A percentile compares a stretch with the other conserved stretches of the same genome.
These are phyloP conservation scores for Quercus aquifolioides DNA, from an alignment of 306 rosid genomes.

Conservation along the genomic window DNA sequence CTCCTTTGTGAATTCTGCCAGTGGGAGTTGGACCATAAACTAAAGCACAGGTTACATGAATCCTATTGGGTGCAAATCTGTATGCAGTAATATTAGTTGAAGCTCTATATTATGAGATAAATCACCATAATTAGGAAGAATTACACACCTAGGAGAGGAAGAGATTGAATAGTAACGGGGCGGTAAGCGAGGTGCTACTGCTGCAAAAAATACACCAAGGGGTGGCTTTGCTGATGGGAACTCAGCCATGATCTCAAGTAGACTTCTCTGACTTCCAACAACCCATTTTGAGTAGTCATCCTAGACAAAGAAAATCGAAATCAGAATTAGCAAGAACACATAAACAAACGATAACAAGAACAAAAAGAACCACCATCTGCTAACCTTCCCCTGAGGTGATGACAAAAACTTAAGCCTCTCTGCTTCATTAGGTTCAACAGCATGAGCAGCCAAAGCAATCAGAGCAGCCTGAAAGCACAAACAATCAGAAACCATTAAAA, in stretches of 20 bases:
- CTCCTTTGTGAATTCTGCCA: slow-evolving; percentile 94
- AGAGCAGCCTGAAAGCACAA: slow-evolving; percentile 67
- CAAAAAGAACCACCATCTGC: not conserved
- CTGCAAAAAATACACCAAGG: slow-evolving; percentile 96
- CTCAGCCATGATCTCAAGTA: slow-evolving; percentile 89
- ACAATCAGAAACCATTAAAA: not conserved
- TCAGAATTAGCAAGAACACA: not conserved
- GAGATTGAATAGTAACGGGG: slow-evolving; percentile 97
- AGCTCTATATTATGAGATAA: not conserved
- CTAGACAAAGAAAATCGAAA: slow-evolving; percentile 35
- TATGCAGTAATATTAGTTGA: slow-evolving; percentile 11
- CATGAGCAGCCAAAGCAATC: slow-evolving; percentile 84
- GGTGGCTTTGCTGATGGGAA: slow-evolving; percentile 92
- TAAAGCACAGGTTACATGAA: slow-evolving; percentile 94
- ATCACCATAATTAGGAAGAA: slow-evolving; percentile 8
- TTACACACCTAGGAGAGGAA: slow-evolving; percentile 83
- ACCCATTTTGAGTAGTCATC: slow-evolving; percentile 97
- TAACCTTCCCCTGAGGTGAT: slow-evolving; percentile 92
- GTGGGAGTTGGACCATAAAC: slow-evolving; percentile 86
- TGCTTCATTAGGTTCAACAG: slow-evolving; percentile 71
- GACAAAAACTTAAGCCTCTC: slow-evolving; percentile 75
- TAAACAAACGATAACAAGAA: not conserved
- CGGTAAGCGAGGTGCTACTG: slow-evolving; percentile 82
- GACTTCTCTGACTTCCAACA: slow-evolving; percentile 86
- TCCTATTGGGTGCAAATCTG: slow-evolving; percentile 68